Evolutionary conservation across 257 asterid genomes (phyloP), one percentile per base, ranked within the genome.

Genomic region (Marsdenia floribunda): DNA sequence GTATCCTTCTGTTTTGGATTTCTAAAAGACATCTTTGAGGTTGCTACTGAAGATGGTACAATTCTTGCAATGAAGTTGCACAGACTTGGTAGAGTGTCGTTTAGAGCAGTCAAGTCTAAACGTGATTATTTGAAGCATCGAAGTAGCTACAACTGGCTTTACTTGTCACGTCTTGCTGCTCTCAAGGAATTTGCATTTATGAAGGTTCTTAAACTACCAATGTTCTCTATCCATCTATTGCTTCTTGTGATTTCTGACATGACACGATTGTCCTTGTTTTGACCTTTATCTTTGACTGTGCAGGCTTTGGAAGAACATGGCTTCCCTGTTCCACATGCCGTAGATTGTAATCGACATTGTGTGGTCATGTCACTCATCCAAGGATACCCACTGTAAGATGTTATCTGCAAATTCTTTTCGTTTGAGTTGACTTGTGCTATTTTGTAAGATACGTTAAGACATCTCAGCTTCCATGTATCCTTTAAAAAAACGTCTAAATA

Each of bases 71-170:
- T 95, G 96, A 95, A 95, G 88, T 86, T 95, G 50, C 99, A 92
- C 85, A 90, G 98, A 83, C 97, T 94, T 69, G 99, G 99, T 64
- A 90, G 99, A 81, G 85, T 82, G 68, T 94, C 98, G 35, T 94
- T 95, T 76, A 89, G 99, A 83, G 99, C 98, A 69, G 99, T 95
- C 76, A 95, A 95, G 84, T 79, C 96, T 35, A 95, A 95, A 82
- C 98, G 99, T 87, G 99, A 95, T 81, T 95, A 95, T 80, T 85
- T 95, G 87, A 89, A 88, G 90, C 99, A 95, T 82, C 98, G 98
- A 52, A 92, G 88, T 76, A 95, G 97, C 83, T 95, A 67, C 71
- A 95, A 64, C 85, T 95, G 99, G 99, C 88, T 95, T 65, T 95
- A 95, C 86, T 79, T 92, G 82, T 95, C 99, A 4, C 91, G 99